Evolutionary conservation across 2,329 filamentous ascomycete genomes (phyloP).

Genomic region (Talaromyces sp.): DNA sequence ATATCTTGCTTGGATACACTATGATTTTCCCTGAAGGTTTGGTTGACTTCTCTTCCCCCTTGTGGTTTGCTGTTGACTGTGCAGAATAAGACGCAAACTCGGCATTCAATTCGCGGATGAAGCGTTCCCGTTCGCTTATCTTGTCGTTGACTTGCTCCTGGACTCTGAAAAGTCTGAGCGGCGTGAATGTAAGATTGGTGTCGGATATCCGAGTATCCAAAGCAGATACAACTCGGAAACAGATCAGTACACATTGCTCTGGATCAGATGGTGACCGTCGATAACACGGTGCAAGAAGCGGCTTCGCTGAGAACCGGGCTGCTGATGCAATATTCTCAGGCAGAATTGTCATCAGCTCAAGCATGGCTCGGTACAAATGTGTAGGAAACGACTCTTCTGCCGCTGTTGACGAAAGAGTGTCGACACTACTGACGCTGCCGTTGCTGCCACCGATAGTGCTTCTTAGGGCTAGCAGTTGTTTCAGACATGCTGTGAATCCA

Average conservation of each 20-base stretch:
- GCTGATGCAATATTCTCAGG: conserved; percentile 32
- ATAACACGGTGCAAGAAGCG: conserved; percentile 37
- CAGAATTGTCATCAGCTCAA: conserved; percentile 43
- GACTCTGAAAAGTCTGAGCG: conserved; percentile 63
- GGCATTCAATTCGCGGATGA: conserved; percentile 31
- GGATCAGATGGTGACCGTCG: conserved; percentile 22
- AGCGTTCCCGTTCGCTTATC: conserved; percentile 56
- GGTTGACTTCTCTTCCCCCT: background rate
- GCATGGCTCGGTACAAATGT: conserved; percentile 44
- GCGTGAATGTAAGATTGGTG: conserved; percentile 57
- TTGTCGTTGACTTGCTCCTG: conserved; percentile 62
- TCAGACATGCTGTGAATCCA: conserved; percentile 35
- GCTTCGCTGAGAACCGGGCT: conserved; percentile 38
- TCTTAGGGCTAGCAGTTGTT: conserved; percentile 32
- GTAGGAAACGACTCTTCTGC: conserved; percentile 41
- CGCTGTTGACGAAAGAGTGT: conserved; percentile 25
- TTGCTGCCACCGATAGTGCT: background rate
- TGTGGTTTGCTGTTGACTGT: conserved; percentile 12
- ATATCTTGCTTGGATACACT: background rate
- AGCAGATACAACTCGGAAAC: conserved; percentile 61
- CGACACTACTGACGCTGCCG: conserved; percentile 6
- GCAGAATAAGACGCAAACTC: conserved; percentile 17
- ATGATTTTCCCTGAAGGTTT: background rate
- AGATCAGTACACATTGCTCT: conserved; percentile 47
- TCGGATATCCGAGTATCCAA: conserved; percentile 56